These are phyloP conservation scores for Trichomonas tenax DNA, from an alignment of 208 protist genomes.

Conservation along the genomic window DNA sequence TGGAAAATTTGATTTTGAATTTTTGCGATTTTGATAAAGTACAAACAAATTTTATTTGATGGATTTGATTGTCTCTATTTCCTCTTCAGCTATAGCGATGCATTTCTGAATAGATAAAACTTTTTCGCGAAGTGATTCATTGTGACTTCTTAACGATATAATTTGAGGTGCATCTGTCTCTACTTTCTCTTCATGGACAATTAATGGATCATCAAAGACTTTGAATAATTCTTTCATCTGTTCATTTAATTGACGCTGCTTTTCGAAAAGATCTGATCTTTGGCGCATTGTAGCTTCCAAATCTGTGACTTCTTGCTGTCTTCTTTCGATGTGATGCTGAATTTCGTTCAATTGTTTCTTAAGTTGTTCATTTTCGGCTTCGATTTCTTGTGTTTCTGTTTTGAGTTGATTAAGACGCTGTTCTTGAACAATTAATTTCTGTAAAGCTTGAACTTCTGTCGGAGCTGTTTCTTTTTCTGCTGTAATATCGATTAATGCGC, in stretches of 20 bases:
- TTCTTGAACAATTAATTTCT: background rate
- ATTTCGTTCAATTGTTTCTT: background rate
- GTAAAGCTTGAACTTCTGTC: background rate
- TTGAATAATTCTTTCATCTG: background rate
- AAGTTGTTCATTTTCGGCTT: background rate
- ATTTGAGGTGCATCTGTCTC: constrained; percentile 9
- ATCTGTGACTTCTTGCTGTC: background rate
- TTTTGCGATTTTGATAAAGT: no score
- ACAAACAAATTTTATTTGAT: background rate
- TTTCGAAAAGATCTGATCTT: background rate
- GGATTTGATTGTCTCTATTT: constrained; percentile 9
- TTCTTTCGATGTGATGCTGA: background rate
- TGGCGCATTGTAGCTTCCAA: background rate
- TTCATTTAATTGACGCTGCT: background rate
- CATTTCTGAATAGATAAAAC: background rate
- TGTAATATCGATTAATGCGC: background rate
- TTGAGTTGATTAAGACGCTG: background rate
- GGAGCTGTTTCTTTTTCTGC: background rate
- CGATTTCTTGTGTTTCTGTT: background rate
- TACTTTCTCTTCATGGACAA: background rate
- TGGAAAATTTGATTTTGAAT: no score
- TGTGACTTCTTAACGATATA: background rate
- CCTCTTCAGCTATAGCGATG: constrained; percentile 10
- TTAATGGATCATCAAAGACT: background rate
- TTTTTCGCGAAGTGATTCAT: background rate